phyloP scores from a whole-genome alignment of 306 rosid genomes.

The Cucumis hystrix region DNA sequence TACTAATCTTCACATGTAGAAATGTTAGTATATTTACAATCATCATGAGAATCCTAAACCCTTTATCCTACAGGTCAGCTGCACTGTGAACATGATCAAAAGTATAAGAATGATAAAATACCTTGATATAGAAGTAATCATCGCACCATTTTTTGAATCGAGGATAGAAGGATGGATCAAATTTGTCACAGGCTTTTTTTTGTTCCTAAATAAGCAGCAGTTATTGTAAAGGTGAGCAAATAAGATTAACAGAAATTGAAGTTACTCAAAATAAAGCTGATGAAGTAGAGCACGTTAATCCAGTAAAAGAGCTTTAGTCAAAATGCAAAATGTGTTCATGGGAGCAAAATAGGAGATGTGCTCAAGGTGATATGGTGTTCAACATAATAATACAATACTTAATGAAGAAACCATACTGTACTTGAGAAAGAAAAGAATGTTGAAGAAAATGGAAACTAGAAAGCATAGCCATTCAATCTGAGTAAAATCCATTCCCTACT shows the following conservation, averaged over 20 bases:
- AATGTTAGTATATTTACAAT: not conserved
- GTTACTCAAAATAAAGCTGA: not conserved
- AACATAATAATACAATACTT: not conserved
- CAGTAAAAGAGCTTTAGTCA: not conserved
- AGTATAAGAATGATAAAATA: constrained; percentile 15
- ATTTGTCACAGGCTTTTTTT: constrained; percentile 82
- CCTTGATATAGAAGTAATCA: constrained; percentile 93
- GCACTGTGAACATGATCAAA: not conserved
- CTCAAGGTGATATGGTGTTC: not conserved
- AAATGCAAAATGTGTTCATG: not conserved
- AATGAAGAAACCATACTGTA: not conserved
- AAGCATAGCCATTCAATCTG: not conserved
- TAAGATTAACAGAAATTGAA: not conserved
- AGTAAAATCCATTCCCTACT: not conserved
- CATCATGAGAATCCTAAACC: not conserved
- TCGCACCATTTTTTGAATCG: constrained; percentile 98
- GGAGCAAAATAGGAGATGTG: not conserved
- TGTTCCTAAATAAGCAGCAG: constrained; percentile 42
- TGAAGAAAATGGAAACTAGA: not conserved
- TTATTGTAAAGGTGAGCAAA: not conserved
- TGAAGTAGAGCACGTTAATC: not conserved
- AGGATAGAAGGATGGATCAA: constrained; percentile 87
- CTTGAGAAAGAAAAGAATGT: not conserved
- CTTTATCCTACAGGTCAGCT: not conserved
- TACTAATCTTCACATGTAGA: not conserved